Base-by-base conservation (phyloP, 1,284 basidiomycete genomes). In the Fomitopsis pinicola region DNA sequence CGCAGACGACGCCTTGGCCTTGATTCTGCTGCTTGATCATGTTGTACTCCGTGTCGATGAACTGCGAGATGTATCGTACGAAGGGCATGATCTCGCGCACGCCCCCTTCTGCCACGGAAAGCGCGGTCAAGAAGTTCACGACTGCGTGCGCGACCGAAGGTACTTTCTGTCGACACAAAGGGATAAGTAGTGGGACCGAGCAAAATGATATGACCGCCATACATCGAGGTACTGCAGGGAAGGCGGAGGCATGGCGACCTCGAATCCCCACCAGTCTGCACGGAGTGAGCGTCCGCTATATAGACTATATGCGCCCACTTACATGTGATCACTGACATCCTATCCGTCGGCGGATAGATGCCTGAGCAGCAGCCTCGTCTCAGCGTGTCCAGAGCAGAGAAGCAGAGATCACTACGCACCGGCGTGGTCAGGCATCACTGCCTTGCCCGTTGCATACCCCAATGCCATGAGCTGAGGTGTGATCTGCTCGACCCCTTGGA, bases 201-300 rank as follows among this genome's bases (percentile, higher is more conserved):
- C 6, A 38, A 42, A 54, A 33, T 5, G 3, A 50, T 33, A n/a
- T 30, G 17, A 19, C 19, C 17, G 26, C 45, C 84, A 62, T 63
- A 88, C 86, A 58, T 73, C 73, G 30, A 93, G 78, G 68, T 85
- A 82, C 44, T 71, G 69, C 33, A 93, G 69, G 3, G 91, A 83
- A 4, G 89, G 82, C 53, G 85, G 81, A 12, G 91, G 91, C 38
- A 93, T 76, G 44, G 84, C 80, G 0, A 92, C 61, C 70, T 93
- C 91, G 5, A 92, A 76, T 15, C 91, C 91, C 91, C 91, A 93
- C 91, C 91, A 92, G 72, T 92, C 90, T 90, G 63, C 6, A 42
- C 10, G 22, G 19, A 33, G n/a, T 40, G 42, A 33, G 44, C 9
- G 2, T 40, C 7, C 19, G 17, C 2, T n/a, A 42, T 22, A 4